Percentiles rank a stretch among this genome's conserved stretches.
Evolutionary conservation across 805 yeast species (phyloP).

Genomic region (Candida nanaspora): DNA sequence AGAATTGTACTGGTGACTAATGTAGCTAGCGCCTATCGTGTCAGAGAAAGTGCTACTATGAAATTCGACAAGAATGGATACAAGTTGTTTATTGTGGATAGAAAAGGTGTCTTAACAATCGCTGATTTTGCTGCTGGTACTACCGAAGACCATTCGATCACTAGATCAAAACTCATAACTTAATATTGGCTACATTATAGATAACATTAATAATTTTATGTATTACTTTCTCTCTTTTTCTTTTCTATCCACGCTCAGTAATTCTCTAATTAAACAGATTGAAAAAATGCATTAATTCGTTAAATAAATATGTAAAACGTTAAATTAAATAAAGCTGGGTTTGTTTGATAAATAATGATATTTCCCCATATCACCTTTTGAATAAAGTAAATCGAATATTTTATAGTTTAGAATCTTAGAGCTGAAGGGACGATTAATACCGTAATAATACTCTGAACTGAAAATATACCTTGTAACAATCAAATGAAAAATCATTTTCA

Average conservation of each 20-base stretch:
- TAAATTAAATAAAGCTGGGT: not conserved
- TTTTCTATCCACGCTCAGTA: not conserved
- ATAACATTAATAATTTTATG: too few species aligned
- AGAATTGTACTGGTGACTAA: conserved; percentile 67
- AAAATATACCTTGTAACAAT: not conserved
- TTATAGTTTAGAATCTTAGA: conserved; percentile 21
- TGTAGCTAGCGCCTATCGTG: conserved; percentile 67
- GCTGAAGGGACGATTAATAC: conserved; percentile 4
- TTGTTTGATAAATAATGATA: conserved; percentile 1
- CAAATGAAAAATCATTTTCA: not conserved
- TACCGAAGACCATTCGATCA: conserved; percentile 61
- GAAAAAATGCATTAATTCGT: too few species aligned
- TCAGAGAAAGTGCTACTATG: conserved; percentile 71
- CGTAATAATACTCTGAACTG: not conserved
- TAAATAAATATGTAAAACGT: too few species aligned
- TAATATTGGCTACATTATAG: too few species aligned
- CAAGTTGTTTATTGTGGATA: conserved; percentile 64
- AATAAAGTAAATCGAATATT: conserved; percentile 24
- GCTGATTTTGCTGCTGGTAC: conserved; percentile 86
- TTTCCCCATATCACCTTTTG: conserved; percentile 2
- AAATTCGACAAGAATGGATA: conserved; percentile 78
- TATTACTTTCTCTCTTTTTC: too few species aligned
- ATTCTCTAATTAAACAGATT: too few species aligned
- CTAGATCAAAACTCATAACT: conserved; percentile 48
- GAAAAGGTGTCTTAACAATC: conserved; percentile 72